Evolutionary conservation across 306 rosid genomes (phyloP).

Genomic region (Trifolium repens): DNA sequence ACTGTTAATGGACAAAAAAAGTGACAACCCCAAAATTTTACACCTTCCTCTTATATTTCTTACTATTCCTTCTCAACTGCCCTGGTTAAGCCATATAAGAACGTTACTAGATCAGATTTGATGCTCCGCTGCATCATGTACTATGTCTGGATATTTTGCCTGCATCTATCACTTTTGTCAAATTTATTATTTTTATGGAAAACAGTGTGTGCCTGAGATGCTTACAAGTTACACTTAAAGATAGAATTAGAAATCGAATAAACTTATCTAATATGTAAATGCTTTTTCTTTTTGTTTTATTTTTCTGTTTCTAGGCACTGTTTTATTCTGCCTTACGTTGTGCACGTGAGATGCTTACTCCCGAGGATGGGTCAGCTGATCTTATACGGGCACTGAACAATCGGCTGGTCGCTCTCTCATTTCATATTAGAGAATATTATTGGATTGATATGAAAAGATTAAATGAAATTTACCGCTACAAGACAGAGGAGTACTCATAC

Average conservation of each 20-base stretch:
- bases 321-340: slow-evolving; percentile 81
- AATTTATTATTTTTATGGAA: not conserved
- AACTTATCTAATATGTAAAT: slow-evolving; percentile 26
- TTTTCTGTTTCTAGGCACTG: slow-evolving; percentile 61
- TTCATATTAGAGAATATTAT: slow-evolving; percentile 84
- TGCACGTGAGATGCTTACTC: slow-evolving; percentile 87
- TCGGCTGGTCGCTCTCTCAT: slow-evolving; percentile 83
- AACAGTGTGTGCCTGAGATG: slow-evolving; percentile 1
- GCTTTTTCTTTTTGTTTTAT: slow-evolving; percentile 24
- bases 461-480: slow-evolving; percentile 88
- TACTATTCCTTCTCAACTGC: slow-evolving; percentile 15
- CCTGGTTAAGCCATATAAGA: not conserved
- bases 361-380: slow-evolving; percentile 81
- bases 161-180: slow-evolving; percentile 15
- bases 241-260: slow-evolving; percentile 29
- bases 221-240: slow-evolving; percentile 14
- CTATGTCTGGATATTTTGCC: not conserved
- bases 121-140: not conserved
- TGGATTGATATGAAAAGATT: slow-evolving; percentile 78
- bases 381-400: slow-evolving; percentile 78
- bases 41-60: not conserved
- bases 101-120: too few species aligned
- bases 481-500: slow-evolving; percentile 85
- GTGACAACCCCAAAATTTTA: not conserved
- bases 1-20: not conserved